Evolutionary conservation across 1,284 basidiomycete genomes (phyloP), one percentile per base, ranked within the genome.

Genomic region (Mrakiaceae sp.): DNA sequence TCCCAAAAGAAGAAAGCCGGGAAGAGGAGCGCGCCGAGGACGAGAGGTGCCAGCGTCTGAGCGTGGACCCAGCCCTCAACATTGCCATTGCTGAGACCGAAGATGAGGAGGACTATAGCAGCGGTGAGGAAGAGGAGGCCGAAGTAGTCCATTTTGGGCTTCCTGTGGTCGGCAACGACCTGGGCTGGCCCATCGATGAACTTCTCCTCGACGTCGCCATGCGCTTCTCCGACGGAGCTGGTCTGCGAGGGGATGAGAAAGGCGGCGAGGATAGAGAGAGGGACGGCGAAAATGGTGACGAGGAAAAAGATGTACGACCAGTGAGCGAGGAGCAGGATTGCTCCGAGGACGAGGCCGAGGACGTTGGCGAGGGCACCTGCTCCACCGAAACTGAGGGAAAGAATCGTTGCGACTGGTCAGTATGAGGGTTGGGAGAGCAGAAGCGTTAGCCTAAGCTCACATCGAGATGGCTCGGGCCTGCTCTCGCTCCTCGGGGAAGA

Each of bases 401-500:
- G 14, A 11, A n/a, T 4, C 9, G 12, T 27, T 2, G 53, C 39
- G 40, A 7, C 5, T 6, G 44, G 42, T 56, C 55, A 49, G 48
- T 3, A 14, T 49, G 48, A 49, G 10, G 7, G 40, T 43, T 3
- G 42, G 12, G 5, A 10, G 55, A 1, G 2, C 7, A 1, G 7
- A 44, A 44, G 42, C 27, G 27, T 2, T n/a, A 56, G 2, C 40
- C 3, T 44, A 43, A 1, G 8, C 55, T 1, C 39, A 56, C 55
- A 12, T 14, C 8, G 55, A 7, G 1, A 56, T 43, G n/a, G 55
- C 78, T 9, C 72, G 70, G 10, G 74, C 70, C 69, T 79, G 77
- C 48, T 73, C 73, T 6, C 63, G 56, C 3, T 74, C 74, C 12
- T 77, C 72, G 5, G 77, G 74, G 70, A 74, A 79, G 61, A 78